Evolutionary conservation across 2,329 filamentous ascomycete species (phyloP).

Genomic region (Apiospora saccharicola): DNA sequence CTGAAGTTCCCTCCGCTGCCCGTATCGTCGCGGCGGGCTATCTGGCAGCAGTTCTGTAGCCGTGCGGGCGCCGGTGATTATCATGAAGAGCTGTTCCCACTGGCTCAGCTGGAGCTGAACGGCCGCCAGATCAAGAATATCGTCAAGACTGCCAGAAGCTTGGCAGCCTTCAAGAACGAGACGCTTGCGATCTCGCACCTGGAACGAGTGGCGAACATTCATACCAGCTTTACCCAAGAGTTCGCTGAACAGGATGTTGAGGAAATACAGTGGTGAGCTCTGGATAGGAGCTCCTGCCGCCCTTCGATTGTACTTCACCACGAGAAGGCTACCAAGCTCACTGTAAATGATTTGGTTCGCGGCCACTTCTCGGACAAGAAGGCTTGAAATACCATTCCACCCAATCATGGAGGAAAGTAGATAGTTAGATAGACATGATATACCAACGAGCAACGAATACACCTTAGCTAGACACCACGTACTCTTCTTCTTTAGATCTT

Average conservation of each 20-base stretch:
- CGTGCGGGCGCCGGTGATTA: constrained; percentile 35
- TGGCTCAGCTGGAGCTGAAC: constrained; percentile 38
- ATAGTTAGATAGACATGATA: not conserved
- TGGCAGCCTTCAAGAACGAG: constrained; percentile 41
- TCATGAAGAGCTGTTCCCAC: constrained; percentile 28
- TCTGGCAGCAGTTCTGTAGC: constrained; percentile 39
- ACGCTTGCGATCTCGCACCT: constrained; percentile 39
- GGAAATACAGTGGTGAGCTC: not conserved
- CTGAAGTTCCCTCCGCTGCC: constrained; percentile 33
- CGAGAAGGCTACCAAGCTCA: too few relatives aligned
- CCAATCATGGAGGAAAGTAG: not conserved
- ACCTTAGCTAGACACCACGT: not conserved
- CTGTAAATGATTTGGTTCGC: too few relatives aligned
- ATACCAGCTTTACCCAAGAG: constrained; percentile 37
- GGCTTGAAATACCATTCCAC: too few relatives aligned
- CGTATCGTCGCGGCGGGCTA: constrained; percentile 31
- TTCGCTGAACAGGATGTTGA: not conserved
- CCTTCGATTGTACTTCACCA: too few relatives aligned
- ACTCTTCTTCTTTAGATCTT: not conserved
- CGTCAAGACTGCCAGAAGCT: constrained; percentile 40
- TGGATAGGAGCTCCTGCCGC: not conserved
- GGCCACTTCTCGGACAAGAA: too few relatives aligned
- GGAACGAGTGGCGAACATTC: constrained; percentile 40
- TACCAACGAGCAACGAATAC: not conserved
- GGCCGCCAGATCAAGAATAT: constrained; percentile 45